Evolutionary conservation across 495 filamentous ascomycete genomes (phyloP).

Genomic region (Podospora bellae-mahoneyi): DNA sequence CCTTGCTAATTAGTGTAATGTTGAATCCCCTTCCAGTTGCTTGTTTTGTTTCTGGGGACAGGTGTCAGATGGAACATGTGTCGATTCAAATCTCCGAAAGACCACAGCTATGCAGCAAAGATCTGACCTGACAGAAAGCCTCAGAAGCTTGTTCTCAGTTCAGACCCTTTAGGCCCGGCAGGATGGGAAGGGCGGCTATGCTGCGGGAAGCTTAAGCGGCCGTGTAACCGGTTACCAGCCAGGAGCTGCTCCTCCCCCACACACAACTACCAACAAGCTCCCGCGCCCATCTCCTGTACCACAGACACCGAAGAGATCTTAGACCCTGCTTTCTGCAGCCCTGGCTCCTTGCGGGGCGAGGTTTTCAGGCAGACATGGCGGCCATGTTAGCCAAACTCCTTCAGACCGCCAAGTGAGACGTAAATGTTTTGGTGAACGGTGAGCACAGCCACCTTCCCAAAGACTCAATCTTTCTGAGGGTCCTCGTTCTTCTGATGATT

Average conservation of each 20-base stretch:
- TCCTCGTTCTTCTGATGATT: neutral
- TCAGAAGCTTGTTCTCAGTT: slow-evolving; percentile 4
- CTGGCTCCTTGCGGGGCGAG: neutral
- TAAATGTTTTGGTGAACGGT: neutral
- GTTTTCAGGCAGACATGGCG: neutral
- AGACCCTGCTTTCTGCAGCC: neutral
- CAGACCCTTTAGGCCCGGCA: neutral
- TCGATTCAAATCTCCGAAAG: neutral
- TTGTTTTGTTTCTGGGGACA: too few species aligned
- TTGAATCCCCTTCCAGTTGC: too few species aligned
- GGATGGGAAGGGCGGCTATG: neutral
- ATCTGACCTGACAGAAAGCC: neutral
- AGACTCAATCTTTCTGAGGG: neutral
- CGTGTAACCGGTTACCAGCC: neutral
- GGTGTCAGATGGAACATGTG: too few species aligned
- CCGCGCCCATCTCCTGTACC: neutral
- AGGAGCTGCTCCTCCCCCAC: neutral
- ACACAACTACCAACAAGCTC: neutral
- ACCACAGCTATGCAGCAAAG: neutral
- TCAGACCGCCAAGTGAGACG: neutral
- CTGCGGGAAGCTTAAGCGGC: neutral
- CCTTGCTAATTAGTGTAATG: too few species aligned
- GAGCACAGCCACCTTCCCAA: neutral
- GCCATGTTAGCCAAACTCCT: neutral
- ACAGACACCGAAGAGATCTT: neutral